These are phyloP conservation scores for Cudoniella acicularis DNA, from an alignment of 495 filamentous ascomycete species.

Conservation along the genomic window DNA sequence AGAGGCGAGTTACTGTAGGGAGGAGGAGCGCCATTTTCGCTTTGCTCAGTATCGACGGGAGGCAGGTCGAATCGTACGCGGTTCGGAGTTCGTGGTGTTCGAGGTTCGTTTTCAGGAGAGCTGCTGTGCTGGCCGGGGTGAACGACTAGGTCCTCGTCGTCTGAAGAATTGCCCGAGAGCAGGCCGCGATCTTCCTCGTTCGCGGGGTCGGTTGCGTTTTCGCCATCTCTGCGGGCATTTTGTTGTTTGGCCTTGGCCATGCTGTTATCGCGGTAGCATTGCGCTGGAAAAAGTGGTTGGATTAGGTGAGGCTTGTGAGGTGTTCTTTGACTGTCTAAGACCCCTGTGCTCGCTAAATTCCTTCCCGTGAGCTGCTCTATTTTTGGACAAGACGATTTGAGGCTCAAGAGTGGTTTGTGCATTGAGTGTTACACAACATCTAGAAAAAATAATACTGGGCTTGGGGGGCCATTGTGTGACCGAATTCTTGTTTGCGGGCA, in stretches of 20 bases:
- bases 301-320: not conserved
- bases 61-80: slow-evolving; percentile 85
- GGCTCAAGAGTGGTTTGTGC: not conserved
- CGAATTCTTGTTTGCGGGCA: too few relatives aligned
- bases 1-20: slow-evolving; percentile 20
- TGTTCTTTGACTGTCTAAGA: not conserved
- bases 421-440: not conserved
- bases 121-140: slow-evolving; percentile 25
- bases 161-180: slow-evolving; percentile 32
- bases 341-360: not conserved
- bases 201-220: slow-evolving; percentile 4
- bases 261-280: slow-evolving; percentile 28
- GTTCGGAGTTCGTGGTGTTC: slow-evolving; percentile 74
- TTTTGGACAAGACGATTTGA: not conserved
- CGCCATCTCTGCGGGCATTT: slow-evolving; percentile 16
- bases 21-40: slow-evolving; percentile 26
- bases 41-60: slow-evolving; percentile 35
- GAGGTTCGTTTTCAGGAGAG: slow-evolving; percentile 29
- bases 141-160: slow-evolving; percentile 34
- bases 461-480: too few relatives aligned
- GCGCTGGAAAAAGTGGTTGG: slow-evolving; percentile 14
- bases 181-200: slow-evolving; percentile 44
- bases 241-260: slow-evolving; percentile 29
- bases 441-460: too few relatives aligned
- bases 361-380: not conserved